Base-by-base conservation (phyloP, 345 rosid species). In the Ailanthus altissimus region DNA sequence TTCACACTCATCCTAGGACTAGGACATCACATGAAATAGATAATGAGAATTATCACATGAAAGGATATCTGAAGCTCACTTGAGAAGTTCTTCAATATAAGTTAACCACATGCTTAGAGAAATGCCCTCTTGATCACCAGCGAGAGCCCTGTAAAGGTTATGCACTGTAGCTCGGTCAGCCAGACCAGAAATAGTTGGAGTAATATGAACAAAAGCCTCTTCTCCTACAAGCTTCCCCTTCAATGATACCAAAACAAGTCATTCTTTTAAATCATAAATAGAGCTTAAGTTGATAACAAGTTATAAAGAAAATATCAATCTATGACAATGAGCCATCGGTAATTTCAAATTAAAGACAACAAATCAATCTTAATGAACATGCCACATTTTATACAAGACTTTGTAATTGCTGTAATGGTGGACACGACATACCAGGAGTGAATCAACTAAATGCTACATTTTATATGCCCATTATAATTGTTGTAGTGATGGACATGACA, bases 101-200 rank as follows among this genome's bases (percentile, higher is more conserved):
- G 93, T 83, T 68, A 93, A 80, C 99, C 97, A 96, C 74, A 84
- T 73, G 77, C 84, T 84, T 86, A 93, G 80, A 46, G 98, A 92
- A 81, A 96, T 81, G 79, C 98, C 98, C 67, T 80, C 79, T 70
- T 83, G 83, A 80, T 81, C 87, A 73, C 88, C 87, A 78, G 88
- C 87, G 78, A 96, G 94, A 49, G 92, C 92, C 90, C 89, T 85
- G 85, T 89, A 96, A 76, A 96, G 96, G 84, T 86, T 92, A 83
- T 93, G 92, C 61, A 85, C 98, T 75, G 98, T 96, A 50, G 87
- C 84, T 75, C 81, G 89, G 87, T 96, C 98, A 81, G 99, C 98
- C 72, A 93, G 86, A 71, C 97, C 99, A 58, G 98, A 84, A 77
- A 96, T 25, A 56, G 98, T 93, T 70, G 99, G 93, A 84, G 97